Evolutionary conservation across 345 rosid species (phyloP), one percentile per base, ranked within the genome.

Genomic region (Physaria fendleri): DNA sequence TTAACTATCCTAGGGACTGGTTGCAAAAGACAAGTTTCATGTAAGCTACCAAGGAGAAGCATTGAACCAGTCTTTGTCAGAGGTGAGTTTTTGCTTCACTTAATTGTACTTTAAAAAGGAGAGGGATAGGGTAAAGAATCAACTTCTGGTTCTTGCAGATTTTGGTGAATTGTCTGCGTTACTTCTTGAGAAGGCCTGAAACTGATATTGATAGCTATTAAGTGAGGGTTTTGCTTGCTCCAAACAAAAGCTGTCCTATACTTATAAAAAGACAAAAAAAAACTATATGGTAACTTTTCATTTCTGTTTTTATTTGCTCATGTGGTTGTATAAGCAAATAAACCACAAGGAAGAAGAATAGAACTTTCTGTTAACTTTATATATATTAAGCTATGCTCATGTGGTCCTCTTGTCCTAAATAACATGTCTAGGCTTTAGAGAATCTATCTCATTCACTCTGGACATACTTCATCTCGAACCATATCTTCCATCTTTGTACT

Each of bases 1-100:
- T 8, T 8, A 29, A 29, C 2, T 30, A 65, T 51, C 34, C 21
- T 55, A 93, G 99, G 99, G 99, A 35, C 69, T 93, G 76, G 74
- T 89, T 43, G 99, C 99, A 4, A 89, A 85, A 72, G 97, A 89
- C 78, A 86, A 84, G 64, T 86, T 93, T 59, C 92, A 86, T 70
- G 97, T 93, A 50, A 89, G 99, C 88, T 93, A 93, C 76, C 49
- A 87, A 77, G 99, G 95, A 4, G 81, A 87, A 56, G 86, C 98
- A 27, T 69, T 87, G 6, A 81, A 83, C 62, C 72, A 76, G 21
- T 82, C 96, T 0, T 69, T 87, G 65, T 79, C 98, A 42, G 85
- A 85, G 91, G 98, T 91, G 73, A 64, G 16, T 50, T 30, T 27
- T 24, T 12, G 34, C 5, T 9, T 50, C 41, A 2, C 18, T 11